A percentile compares a stretch with the other conserved stretches of the same genome.
These are phyloP conservation scores for Pelargonium nanum DNA, from an alignment of 345 rosid species.

Conservation along the genomic window DNA sequence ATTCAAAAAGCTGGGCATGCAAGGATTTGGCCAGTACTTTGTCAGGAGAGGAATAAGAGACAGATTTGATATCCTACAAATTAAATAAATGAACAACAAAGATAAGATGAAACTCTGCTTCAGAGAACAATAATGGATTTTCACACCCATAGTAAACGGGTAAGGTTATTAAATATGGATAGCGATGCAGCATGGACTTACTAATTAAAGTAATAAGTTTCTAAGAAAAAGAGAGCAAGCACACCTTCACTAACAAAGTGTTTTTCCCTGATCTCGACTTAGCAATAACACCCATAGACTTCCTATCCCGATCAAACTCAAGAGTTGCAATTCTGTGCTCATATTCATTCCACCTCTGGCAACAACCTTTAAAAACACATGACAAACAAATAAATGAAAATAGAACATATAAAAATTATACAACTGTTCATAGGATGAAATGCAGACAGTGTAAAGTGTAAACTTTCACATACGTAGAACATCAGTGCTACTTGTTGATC, in stretches of 20 bases:
- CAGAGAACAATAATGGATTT: too few relatives aligned
- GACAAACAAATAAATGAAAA: not conserved
- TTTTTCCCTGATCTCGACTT: conserved; percentile 33
- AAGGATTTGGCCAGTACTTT: too few relatives aligned
- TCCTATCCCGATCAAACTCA: conserved; percentile 64
- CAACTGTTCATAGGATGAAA: not conserved
- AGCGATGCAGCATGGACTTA: too few relatives aligned
- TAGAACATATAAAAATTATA: not conserved
- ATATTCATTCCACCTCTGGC: conserved; percentile 39
- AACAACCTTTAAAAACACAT: conserved; percentile 35
- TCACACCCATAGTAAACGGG: too few relatives aligned
- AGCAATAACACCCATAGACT: conserved; percentile 69
- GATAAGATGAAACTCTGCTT: too few relatives aligned
- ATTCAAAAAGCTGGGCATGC: too few relatives aligned
- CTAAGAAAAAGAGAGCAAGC: conserved; percentile 2
- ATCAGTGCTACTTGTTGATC: conserved; percentile 12
- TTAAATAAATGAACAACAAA: too few relatives aligned
- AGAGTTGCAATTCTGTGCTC: conserved; percentile 54
- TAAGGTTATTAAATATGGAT: too few relatives aligned
- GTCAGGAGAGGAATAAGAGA: too few relatives aligned
- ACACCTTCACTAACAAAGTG: conserved; percentile 56
- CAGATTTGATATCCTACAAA: too few relatives aligned
- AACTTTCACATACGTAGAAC: conserved; percentile 22
- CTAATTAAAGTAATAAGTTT: too few relatives aligned
- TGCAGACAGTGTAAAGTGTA: too few relatives aligned